Evolutionary conservation across 371 early-diverging fungal genomes (phyloP).

Genomic region (Apophysomyces trapeziformis): DNA sequence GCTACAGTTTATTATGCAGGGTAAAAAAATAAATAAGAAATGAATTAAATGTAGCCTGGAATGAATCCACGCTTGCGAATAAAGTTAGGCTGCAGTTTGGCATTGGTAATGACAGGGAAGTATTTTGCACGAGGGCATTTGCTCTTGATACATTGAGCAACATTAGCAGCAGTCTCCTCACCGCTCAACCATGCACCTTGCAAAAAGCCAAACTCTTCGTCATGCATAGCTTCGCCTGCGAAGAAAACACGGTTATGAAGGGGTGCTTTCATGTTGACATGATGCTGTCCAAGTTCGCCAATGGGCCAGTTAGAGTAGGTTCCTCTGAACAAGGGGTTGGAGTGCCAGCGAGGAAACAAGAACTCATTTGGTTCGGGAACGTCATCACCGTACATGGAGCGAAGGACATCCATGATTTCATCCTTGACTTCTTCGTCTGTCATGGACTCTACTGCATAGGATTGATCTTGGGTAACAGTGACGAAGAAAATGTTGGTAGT

Average conservation of each 20-base stretch:
- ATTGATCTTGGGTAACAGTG: conserved; percentile 38
- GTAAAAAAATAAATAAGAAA: background rate
- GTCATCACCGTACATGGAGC: conserved; percentile 40
- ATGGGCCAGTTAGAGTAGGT: conserved; percentile 53
- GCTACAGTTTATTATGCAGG: background rate
- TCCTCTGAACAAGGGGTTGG: conserved; percentile 41
- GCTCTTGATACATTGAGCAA: conserved; percentile 32
- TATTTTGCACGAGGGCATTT: conserved; percentile 36
- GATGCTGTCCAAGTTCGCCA: conserved; percentile 49
- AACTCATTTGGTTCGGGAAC: conserved; percentile 37
- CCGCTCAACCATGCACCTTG: conserved; percentile 55
- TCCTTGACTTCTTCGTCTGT: conserved; percentile 32
- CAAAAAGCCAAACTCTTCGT: conserved; percentile 45
- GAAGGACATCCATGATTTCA: conserved; percentile 36
- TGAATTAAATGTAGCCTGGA: background rate
- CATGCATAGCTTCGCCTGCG: conserved; percentile 50
- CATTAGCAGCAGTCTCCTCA: conserved; percentile 28
- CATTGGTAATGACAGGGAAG: conserved; percentile 37
- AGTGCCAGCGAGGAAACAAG: conserved; percentile 40
- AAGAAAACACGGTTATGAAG: conserved; percentile 46
- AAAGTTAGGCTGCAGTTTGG: conserved; percentile 21
- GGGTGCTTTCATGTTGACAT: conserved; percentile 49
- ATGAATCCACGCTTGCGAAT: conserved; percentile 10
- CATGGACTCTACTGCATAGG: conserved; percentile 32
- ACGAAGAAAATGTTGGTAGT: conserved; percentile 40